Conservation (phyloP, 306 rosid species). For the Malus asiatica region DNA sequence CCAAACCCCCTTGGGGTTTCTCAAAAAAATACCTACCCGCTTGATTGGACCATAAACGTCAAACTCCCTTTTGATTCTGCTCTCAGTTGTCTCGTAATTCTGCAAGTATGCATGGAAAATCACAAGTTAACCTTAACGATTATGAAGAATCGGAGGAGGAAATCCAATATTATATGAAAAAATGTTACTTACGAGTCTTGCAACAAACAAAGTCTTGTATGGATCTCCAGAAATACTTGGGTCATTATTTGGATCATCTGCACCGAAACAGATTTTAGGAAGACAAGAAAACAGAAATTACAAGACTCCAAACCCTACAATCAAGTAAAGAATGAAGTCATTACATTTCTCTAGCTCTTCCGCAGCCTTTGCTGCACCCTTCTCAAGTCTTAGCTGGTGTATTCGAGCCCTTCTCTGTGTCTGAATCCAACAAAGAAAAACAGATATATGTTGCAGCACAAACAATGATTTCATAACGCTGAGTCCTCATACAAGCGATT, state of each 20-base stretch:
- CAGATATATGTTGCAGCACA: not conserved
- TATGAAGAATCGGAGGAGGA: not conserved
- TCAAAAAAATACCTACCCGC: conserved; percentile 94
- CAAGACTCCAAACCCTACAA: not conserved
- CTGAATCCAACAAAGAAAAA: conserved; percentile 34
- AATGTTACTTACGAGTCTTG: conserved; percentile 68
- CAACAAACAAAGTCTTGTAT: conserved; percentile 88
- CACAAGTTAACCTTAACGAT: conserved; percentile 7
- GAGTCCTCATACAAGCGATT: not conserved
- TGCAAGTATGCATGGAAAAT: conserved; percentile 28
- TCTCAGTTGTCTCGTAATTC: conserved; percentile 93
- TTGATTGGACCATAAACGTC: conserved; percentile 97
- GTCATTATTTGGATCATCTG: conserved; percentile 82
- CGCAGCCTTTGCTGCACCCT: conserved; percentile 83
- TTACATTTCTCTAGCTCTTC: conserved; percentile 96
- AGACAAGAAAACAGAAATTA: not conserved
- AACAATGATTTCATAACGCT: not conserved
- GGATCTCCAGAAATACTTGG: conserved; percentile 90
- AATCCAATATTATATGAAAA: not conserved
- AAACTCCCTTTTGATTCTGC: conserved; percentile 99
- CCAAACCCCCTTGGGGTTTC: conserved; percentile 68
- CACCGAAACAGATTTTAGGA: conserved; percentile 17
- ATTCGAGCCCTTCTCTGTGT: conserved; percentile 72
- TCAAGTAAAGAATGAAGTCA: conserved; percentile 2
- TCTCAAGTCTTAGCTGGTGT: conserved; percentile 73